phyloP scores from a whole-genome alignment of 225 moss, liverwort and hornwort genomes.

The Takakia lepidozioides region DNA sequence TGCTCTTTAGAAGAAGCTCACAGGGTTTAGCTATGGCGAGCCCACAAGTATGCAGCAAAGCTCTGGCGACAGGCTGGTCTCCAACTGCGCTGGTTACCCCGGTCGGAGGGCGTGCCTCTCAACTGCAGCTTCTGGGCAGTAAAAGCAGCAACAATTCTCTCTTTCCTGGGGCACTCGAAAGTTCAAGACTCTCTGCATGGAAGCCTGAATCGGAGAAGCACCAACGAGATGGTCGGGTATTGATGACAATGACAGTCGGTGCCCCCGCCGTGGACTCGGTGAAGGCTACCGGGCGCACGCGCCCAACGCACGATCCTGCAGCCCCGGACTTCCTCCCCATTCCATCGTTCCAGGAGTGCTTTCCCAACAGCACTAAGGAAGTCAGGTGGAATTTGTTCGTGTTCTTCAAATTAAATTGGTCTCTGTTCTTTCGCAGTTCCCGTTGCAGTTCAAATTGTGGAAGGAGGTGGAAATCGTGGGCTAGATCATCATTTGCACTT shows the following conservation, averaged over 20 bases:
- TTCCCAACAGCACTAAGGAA: slow-evolving; percentile 80
- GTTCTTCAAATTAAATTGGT: too few relatives aligned
- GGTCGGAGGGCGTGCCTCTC: background rate
- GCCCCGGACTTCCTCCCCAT: slow-evolving; percentile 85
- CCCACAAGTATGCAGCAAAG: background rate
- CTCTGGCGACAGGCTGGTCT: background rate
- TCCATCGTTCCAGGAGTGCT: slow-evolving; percentile 80
- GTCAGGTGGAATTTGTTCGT: slow-evolving; percentile 20
- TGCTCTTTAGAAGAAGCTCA: too few relatives aligned
- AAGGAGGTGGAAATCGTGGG: too few relatives aligned
- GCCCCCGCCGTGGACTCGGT: slow-evolving; percentile 40
- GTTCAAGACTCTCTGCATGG: background rate
- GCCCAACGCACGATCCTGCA: slow-evolving; percentile 64
- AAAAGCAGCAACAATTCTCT: background rate
- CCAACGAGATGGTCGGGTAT: slow-evolving; percentile 1
- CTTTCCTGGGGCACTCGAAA: background rate
- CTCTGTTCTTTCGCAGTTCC: too few relatives aligned
- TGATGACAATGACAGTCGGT: slow-evolving; percentile 40
- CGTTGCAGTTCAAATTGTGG: too few relatives aligned
- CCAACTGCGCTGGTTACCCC: background rate
- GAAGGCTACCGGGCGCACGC: slow-evolving; percentile 46
- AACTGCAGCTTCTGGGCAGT: slow-evolving; percentile 1
- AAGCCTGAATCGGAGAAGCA: background rate
- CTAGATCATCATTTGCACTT: too few relatives aligned
- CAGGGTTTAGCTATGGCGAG: background rate